phyloP scores from a whole-genome alignment of 2,329 filamentous ascomycete species.

The Fusarium verticillioides region DNA sequence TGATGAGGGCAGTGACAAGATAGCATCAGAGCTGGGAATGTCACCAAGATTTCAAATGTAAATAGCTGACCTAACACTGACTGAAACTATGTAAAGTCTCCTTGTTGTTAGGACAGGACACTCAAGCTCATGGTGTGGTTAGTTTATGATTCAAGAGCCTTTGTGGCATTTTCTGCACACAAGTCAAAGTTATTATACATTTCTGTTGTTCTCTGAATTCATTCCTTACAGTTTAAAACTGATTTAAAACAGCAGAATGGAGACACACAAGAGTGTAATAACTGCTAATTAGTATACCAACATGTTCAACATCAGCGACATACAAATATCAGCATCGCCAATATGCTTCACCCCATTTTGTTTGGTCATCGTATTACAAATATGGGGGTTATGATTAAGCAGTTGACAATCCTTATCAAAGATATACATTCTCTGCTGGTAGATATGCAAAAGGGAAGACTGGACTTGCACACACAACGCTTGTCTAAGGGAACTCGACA shows the following conservation, averaged over 20 bases:
- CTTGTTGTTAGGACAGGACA: not conserved
- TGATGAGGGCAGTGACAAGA: too few relatives aligned
- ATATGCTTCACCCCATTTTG: not conserved
- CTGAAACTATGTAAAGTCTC: not conserved
- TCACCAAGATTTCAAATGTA: not conserved
- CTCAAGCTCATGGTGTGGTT: not conserved
- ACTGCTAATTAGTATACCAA: not conserved
- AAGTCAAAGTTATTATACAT: not conserved
- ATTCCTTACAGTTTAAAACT: too few relatives aligned
- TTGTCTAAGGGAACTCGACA: not conserved
- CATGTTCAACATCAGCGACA: not conserved
- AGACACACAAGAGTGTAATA: not conserved
- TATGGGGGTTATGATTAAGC: not conserved
- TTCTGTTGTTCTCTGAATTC: not conserved
- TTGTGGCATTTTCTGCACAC: not conserved
- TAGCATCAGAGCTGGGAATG: not conserved
- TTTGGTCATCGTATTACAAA: not conserved
- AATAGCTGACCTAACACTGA: not conserved
- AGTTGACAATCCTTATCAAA: not conserved
- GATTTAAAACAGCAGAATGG: not conserved
- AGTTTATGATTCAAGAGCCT: not conserved
- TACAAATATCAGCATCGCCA: not conserved
- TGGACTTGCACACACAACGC: not conserved
- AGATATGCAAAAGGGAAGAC: not conserved
- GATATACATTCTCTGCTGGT: not conserved